A percentile compares a stretch with the other conserved stretches of the same genome.
Conservation (phyloP, 345 rosid genomes). For the Schrenkiella parvula region DNA sequence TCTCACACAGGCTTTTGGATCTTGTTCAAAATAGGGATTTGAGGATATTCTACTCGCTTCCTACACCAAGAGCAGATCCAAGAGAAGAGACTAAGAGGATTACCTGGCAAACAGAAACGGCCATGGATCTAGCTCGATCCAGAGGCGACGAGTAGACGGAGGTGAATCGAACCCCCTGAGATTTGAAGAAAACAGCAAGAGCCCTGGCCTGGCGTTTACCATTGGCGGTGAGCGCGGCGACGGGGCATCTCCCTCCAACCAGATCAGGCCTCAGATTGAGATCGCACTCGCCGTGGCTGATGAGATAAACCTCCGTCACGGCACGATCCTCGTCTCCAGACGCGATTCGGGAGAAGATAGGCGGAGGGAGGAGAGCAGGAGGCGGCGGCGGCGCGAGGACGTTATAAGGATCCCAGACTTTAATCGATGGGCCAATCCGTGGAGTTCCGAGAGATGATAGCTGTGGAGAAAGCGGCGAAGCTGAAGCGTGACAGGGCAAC, state of each 20-base stretch:
- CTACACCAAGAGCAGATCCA: background rate
- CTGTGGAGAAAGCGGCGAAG: slow-evolving; percentile 92
- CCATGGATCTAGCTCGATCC: slow-evolving; percentile 85
- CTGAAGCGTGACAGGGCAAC: slow-evolving; percentile 86
- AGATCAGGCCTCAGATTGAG: slow-evolving; percentile 67
- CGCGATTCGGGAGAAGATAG: slow-evolving; percentile 32
- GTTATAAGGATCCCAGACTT: slow-evolving; percentile 96
- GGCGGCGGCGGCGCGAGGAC: slow-evolving; percentile 75
- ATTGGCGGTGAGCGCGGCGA: slow-evolving; percentile 57
- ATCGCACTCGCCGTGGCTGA: slow-evolving; percentile 83
- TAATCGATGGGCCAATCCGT: slow-evolving; percentile 80
- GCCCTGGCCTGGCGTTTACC: slow-evolving; percentile 96
- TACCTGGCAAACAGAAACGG: slow-evolving; percentile 79
- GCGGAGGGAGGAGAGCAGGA: slow-evolving; percentile 40
- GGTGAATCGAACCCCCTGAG: slow-evolving; percentile 68
- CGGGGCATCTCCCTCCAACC: slow-evolving; percentile 75
- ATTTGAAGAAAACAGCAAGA: slow-evolving; percentile 74
- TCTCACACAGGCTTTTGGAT: background rate
- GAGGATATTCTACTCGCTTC: too few relatives aligned
- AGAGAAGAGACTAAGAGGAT: background rate
- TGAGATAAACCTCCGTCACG: slow-evolving; percentile 61
- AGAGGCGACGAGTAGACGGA: slow-evolving; percentile 74
- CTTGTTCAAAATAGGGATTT: background rate
- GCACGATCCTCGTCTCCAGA: slow-evolving; percentile 36
- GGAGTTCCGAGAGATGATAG: slow-evolving; percentile 85